Base-by-base conservation (phyloP, 1,284 basidiomycete genomes). In the Trichosporon sp. region DNA sequence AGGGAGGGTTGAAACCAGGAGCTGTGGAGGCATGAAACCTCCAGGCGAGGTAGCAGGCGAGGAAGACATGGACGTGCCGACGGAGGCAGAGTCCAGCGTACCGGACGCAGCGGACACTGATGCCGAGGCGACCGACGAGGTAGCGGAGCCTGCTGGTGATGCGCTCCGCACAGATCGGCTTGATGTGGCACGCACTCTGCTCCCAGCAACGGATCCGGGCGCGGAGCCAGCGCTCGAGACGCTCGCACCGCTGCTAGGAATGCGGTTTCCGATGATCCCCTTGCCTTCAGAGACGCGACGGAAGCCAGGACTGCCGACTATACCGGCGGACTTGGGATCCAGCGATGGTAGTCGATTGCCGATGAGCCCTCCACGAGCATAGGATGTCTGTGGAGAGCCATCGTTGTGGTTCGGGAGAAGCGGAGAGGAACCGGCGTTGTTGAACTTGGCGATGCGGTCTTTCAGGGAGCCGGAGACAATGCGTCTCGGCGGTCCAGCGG, bases 361-460 rank as follows among this genome's bases (percentile, higher is more conserved):
- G 11, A 78, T 69, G 29, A 80, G 58, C 9, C 78, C 77, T 3
- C 74, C 69, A 33, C 73, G 65, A 16, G 67, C 67, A 23, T 66
- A 65, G 16, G 73, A 69, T 1, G 59, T 58, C 5, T 23, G 40
- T 8, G 40, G 49, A 11, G 54, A 60, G 23, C 72, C 71, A 62
- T 75, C 75, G 19, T 75, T 70, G 34, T 73, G 70, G 44, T 64
- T 70, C 4, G 78, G 78, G n/a, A 77, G 62, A 4, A 75, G 74
- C 5, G 69, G 69, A 14, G 74, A 73, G 0, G 74, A 69, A 10
- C 72, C 76, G 33, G 74, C 69, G 44, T 78, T 77, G 70, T 77
- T 76, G 67, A 80, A 80, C 63, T 74, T 75, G 14, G 79, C 79
- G 46, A 80, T 80, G 32, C 79, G 73, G 63, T 80, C 79, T 68